Conservation (phyloP, 345 rosid species). For the Eucalyptus globulus region DNA sequence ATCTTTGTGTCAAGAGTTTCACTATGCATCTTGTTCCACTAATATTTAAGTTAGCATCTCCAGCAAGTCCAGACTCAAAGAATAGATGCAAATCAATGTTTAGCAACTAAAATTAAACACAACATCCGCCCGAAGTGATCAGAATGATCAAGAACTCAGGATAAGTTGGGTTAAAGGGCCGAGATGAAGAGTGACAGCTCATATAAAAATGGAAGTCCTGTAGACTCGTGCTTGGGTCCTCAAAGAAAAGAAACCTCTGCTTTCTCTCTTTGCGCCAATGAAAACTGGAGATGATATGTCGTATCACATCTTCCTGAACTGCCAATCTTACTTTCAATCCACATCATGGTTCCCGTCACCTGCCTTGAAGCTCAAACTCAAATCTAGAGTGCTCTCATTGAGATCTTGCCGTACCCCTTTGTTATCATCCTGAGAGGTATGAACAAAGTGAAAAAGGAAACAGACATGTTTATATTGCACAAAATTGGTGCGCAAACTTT, state of each 20-base stretch:
- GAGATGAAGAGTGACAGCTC: neutral
- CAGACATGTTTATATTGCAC: neutral
- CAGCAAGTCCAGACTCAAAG: neutral
- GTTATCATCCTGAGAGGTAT: slow-evolving; percentile 5
- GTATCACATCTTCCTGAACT: neutral
- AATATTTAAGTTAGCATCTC: neutral
- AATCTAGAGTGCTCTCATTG: slow-evolving; percentile 73
- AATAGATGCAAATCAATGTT: neutral
- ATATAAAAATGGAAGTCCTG: neutral
- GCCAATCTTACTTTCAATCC: slow-evolving; percentile 7
- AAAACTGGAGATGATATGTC: neutral
- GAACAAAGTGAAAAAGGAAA: slow-evolving; percentile 1
- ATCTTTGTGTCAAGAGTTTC: neutral
- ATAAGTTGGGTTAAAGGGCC: neutral
- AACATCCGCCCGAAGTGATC: neutral
- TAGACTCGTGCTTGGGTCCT: neutral
- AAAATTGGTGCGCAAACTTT: neutral
- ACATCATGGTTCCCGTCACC: slow-evolving; percentile 24
- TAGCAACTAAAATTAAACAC: neutral
- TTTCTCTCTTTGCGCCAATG: neutral
- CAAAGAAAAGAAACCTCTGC: neutral
- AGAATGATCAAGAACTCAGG: neutral
- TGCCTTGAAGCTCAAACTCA: slow-evolving; percentile 46
- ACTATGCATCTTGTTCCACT: neutral
- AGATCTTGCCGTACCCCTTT: slow-evolving; percentile 62